Evolutionary conservation across 441 rosid genomes (phyloP).

Genomic region (Raphanus hybrid): DNA sequence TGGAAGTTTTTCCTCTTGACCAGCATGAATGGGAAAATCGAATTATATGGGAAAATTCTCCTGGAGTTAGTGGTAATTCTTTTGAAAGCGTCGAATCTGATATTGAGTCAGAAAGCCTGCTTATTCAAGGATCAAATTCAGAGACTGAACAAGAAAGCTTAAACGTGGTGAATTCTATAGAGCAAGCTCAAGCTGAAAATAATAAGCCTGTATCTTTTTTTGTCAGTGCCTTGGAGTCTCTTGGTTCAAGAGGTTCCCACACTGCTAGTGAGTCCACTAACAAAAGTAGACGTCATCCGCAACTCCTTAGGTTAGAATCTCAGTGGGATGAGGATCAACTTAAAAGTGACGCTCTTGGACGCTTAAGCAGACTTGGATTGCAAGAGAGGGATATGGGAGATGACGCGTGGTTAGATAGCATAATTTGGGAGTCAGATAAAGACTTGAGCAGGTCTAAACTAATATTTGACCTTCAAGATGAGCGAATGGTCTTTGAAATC

Average conservation of each 20-base stretch:
- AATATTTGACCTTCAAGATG: conserved; percentile 94
- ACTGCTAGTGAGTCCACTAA: conserved; percentile 35
- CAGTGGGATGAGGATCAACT: conserved; percentile 49
- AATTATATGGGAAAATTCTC: conserved; percentile 83
- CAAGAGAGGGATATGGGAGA: conserved; percentile 68
- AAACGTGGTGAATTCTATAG: conserved; percentile 40
- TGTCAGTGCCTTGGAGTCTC: conserved; percentile 60
- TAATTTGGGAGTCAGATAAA: conserved; percentile 78
- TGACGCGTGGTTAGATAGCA: conserved; percentile 83
- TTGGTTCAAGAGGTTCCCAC: conserved; percentile 39
- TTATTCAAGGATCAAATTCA: conserved; percentile 46
- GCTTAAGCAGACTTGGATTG: conserved; percentile 56
- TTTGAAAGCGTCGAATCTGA: conserved; percentile 52
- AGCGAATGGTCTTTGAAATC: conserved; percentile 95
- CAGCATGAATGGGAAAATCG: conserved; percentile 94
- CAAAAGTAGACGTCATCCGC: conserved; percentile 75
- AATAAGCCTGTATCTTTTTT: conserved; percentile 41
- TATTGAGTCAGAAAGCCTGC: conserved; percentile 45
- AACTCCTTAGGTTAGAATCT: conserved; percentile 85
- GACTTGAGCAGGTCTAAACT: conserved; percentile 69
- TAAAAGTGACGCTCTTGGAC: conserved; percentile 54
- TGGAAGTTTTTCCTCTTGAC: conserved; percentile 72
- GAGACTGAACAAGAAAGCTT: conserved; percentile 45
- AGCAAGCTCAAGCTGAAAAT: conserved; percentile 47
- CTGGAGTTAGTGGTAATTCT: conserved; percentile 53